Percentiles rank a stretch among this genome's conserved stretches.
These are phyloP conservation scores for Termitomyces sp. DNA, from an alignment of 768 basidiomycete genomes.

Conservation along the genomic window DNA sequence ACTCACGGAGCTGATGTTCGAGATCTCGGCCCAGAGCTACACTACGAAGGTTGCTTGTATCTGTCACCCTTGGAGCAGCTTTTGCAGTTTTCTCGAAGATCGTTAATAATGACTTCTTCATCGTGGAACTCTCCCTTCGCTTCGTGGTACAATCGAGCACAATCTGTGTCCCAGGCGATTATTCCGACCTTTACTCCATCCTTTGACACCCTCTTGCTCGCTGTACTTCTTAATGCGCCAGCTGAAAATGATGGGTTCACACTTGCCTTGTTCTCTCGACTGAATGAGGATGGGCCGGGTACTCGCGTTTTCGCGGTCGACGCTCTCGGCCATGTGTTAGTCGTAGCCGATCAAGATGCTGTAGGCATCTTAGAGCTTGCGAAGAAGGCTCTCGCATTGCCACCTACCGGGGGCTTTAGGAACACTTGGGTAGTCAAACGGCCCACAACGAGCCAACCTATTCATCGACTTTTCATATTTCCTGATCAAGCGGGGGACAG, in stretches of 20 bases:
- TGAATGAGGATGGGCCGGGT: slow-evolving; percentile 2
- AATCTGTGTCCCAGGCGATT: slow-evolving; percentile 10
- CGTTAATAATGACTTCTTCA: background rate
- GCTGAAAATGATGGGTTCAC: slow-evolving; percentile 30
- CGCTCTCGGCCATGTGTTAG: slow-evolving; percentile 22
- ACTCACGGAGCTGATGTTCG: background rate
- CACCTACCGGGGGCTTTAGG: slow-evolving; percentile 21
- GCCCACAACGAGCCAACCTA: slow-evolving; percentile 24
- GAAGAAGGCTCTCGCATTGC: slow-evolving; percentile 16
- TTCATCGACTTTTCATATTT: slow-evolving; percentile 26
- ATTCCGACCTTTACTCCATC: slow-evolving; percentile 18
- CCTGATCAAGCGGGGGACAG: slow-evolving; percentile 10
- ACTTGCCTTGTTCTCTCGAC: slow-evolving; percentile 25
- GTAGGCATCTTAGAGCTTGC: slow-evolving; percentile 21
- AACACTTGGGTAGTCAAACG: slow-evolving; percentile 31
- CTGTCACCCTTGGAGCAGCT: slow-evolving; percentile 1
- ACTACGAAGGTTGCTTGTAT: background rate
- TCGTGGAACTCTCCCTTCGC: slow-evolving; percentile 18
- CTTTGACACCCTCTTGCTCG: slow-evolving; percentile 21
- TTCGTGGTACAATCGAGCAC: slow-evolving; percentile 25
- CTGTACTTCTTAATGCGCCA: slow-evolving; percentile 27
- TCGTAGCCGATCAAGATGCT: slow-evolving; percentile 21
- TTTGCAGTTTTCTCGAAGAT: background rate
- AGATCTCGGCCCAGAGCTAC: background rate
- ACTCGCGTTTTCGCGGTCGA: slow-evolving; percentile 23